phyloP scores from a whole-genome alignment of 495 filamentous ascomycete genomes.

The Lasiosphaeriaceae sp. region DNA sequence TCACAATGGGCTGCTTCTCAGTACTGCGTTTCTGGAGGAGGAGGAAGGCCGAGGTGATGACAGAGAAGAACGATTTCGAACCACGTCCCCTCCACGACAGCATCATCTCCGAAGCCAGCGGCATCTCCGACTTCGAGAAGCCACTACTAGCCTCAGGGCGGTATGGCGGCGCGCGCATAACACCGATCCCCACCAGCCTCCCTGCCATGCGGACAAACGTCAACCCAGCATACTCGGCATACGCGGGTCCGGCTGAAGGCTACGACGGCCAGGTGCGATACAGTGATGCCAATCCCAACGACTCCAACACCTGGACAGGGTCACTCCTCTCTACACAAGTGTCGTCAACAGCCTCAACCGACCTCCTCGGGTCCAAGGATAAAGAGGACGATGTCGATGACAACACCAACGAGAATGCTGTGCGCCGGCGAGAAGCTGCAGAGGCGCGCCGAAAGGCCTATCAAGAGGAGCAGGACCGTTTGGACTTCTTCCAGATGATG shows the following conservation, averaged over 20 bases:
- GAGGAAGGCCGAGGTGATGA: not conserved
- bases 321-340: conserved; percentile 3
- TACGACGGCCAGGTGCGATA: not conserved
- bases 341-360: not conserved
- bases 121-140: conserved; percentile 7
- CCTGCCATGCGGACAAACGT: conserved; percentile 7
- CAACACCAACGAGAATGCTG: conserved; percentile 7
- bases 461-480: conserved; percentile 25
- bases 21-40: conserved; percentile 4
- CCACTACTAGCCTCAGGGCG: not conserved
- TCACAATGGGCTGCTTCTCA: not conserved
- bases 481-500: conserved; percentile 30
- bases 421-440: conserved; percentile 10
- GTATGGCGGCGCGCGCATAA: not conserved
- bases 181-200: not conserved
- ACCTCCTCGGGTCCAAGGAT: not conserved
- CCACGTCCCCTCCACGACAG: not conserved
- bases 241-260: conserved; percentile 9
- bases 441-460: conserved; percentile 14
- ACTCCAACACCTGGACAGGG: conserved; percentile 3
- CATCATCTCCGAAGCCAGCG: not conserved
- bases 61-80: not conserved
- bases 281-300: not conserved
- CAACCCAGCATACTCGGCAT: conserved; percentile 17
- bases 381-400: conserved; percentile 7